Evolutionary conservation across 2,329 filamentous ascomycete genomes (phyloP), one percentile per base, ranked within the genome.

Genomic region (Ascocoryne sarcoides): DNA sequence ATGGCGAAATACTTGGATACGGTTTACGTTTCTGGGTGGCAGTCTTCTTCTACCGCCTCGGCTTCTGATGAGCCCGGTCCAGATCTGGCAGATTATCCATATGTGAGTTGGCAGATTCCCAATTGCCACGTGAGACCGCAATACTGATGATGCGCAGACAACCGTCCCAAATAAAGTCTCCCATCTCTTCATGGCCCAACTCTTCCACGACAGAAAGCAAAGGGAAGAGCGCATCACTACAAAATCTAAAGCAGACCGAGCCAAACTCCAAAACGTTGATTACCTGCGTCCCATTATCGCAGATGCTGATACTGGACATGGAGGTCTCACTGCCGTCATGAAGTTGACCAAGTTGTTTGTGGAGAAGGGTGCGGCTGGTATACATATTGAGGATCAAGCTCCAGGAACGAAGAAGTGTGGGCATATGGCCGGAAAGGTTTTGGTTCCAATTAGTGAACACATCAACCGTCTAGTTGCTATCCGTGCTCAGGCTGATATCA

Each of bases 1-100:
- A 98, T 98, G 92, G 90, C 90, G 56, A 95, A 96, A 67, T 96
- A 93, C 65, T 75, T 98, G 47, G 92, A 98, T 61, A 98, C 92
- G 23, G 86, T 98, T 62, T 98, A 98, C 64, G 92, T 98, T 47
- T 96, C 92, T 40, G 92, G 92, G 50, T 98, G 92, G 92, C 92
- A 98, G 67, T 95, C 86, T 50, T 96, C 90, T 2, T 95, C 89
- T 17, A 98, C 92, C 5, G 92, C 92, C 36, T 95, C 90, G 2
- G 77, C 88, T 2, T 90, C 89, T 5, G 88, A 98, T 57, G 92
- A 98, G 70, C 92, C 92, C 18, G 92, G 90, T 29, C 92, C 92
- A 36, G 92, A 98, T 80, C 76, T 98, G 65, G 92, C 92, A 50
- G 92, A 98, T 64, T 98, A 98, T 67, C 90, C 92, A 46, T 89